Conservation (phyloP, 1,139 yeast species). For the Blastobotrys capitulatus region DNA sequence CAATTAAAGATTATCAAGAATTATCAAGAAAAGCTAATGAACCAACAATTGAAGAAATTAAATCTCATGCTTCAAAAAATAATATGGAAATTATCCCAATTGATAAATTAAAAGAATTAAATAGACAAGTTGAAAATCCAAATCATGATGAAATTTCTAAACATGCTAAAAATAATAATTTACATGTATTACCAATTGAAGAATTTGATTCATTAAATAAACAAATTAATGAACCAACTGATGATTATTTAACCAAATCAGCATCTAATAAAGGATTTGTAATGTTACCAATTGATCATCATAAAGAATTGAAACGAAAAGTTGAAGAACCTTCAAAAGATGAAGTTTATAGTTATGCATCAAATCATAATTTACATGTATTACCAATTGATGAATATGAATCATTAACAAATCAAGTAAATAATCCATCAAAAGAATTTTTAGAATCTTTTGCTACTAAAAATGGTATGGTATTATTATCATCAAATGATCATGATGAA, state of each 20-base stretch:
- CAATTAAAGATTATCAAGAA: constrained; percentile 17
- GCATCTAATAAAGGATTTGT: constrained; percentile 19
- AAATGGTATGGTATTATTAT: constrained; percentile 32
- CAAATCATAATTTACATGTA: constrained; percentile 26
- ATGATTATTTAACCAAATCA: constrained; percentile 14
- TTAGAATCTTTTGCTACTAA: constrained; percentile 16
- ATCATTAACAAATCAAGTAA: constrained; percentile 16
- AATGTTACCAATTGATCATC: constrained; percentile 17
- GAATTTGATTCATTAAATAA: constrained; percentile 24
- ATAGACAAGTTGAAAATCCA: constrained; percentile 25
- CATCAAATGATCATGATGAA: constrained; percentile 29
- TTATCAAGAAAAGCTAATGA: constrained; percentile 18
- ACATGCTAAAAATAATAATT: constrained; percentile 29
- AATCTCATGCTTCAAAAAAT: constrained; percentile 17
- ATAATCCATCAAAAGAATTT: constrained; percentile 16
- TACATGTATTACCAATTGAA: constrained; percentile 28
- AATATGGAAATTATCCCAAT: constrained; percentile 25
- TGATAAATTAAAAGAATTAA: constrained; percentile 24
- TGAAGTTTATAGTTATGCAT: constrained; percentile 23
- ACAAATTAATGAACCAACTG: constrained; percentile 15
- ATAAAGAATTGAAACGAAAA: constrained; percentile 19
- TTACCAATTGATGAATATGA: constrained; percentile 29
- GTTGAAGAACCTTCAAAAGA: constrained; percentile 25
- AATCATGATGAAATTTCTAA: constrained; percentile 22
- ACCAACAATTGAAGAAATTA: constrained; percentile 23